Percentiles rank a stretch among this genome's conserved stretches.
phyloP scores from a whole-genome alignment of 2,329 filamentous ascomycete genomes.

The Diaporthe citriasiana region DNA sequence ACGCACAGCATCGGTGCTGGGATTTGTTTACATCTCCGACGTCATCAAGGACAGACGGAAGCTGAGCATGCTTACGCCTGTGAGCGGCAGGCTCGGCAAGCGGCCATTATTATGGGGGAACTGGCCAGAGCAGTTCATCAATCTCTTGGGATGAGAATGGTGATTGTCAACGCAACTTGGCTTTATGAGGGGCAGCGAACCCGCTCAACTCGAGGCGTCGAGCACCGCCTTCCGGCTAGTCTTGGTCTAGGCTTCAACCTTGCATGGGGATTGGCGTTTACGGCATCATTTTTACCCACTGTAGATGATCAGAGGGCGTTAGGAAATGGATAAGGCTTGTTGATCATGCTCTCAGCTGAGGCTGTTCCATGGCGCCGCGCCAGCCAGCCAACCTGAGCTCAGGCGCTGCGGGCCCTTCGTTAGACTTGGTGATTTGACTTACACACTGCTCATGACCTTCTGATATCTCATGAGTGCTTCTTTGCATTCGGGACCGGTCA shows the following conservation, averaged over 20 bases:
- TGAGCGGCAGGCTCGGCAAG: constrained; percentile 84
- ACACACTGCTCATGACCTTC: neutral
- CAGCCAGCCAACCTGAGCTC: neutral
- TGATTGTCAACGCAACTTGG: neutral
- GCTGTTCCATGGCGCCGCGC: neutral
- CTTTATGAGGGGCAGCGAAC: neutral
- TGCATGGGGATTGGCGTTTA: constrained; percentile 20
- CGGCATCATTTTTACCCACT: neutral
- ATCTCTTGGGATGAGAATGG: constrained; percentile 71
- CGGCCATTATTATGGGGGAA: constrained; percentile 85
- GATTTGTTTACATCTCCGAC: constrained; percentile 92
- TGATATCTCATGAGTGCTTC: neutral
- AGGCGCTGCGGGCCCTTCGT: neutral
- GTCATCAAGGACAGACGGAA: constrained; percentile 88
- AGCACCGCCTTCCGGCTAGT: neutral
- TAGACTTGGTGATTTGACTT: neutral
- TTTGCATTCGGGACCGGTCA: neutral
- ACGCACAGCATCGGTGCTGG: constrained; percentile 86
- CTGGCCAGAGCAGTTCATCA: constrained; percentile 89
- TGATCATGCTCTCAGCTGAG: constrained; percentile 2
- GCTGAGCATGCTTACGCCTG: constrained; percentile 85
- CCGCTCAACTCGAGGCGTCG: neutral
- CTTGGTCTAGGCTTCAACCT: neutral
- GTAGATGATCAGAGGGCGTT: neutral
- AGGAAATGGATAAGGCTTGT: neutral